Percentiles rank a stretch among this genome's conserved stretches.
These are phyloP conservation scores for Ceratocystis cubensis DNA, from an alignment of 2,329 filamentous ascomycete species.

Conservation along the genomic window DNA sequence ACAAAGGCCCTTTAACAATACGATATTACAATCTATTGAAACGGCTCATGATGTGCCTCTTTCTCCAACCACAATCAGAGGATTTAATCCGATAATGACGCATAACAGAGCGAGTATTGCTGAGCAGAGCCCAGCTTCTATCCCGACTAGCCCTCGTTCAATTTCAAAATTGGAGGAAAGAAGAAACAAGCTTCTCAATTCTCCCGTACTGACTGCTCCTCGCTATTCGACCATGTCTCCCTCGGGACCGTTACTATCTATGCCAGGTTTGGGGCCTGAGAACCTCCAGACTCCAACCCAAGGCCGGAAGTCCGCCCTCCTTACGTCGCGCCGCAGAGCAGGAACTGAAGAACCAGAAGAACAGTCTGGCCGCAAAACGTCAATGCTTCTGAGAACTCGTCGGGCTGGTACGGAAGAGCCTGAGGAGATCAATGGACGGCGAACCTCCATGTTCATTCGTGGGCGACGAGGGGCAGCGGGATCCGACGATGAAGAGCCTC, in stretches of 20 bases:
- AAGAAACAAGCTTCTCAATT: slow-evolving; percentile 36
- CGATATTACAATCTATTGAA: slow-evolving; percentile 18
- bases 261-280: slow-evolving; percentile 14
- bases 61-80: slow-evolving; percentile 37
- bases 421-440: slow-evolving; percentile 34
- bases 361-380: slow-evolving; percentile 31
- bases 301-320: slow-evolving; percentile 42
- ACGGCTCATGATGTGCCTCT: slow-evolving; percentile 25
- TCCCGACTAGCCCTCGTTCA: slow-evolving; percentile 36
- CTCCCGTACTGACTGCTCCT: slow-evolving; percentile 36
- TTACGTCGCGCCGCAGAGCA: slow-evolving; percentile 36
- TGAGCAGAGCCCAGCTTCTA: slow-evolving; percentile 32
- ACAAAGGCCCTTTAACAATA: slow-evolving; percentile 22
- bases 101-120: slow-evolving; percentile 34
- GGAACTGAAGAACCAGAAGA: slow-evolving; percentile 41
- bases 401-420: slow-evolving; percentile 36
- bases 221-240: slow-evolving; percentile 30
- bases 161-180: slow-evolving; percentile 43
- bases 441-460: slow-evolving; percentile 38
- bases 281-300: slow-evolving; percentile 5
- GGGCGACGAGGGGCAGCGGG: slow-evolving; percentile 36
- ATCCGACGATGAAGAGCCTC: slow-evolving; percentile 33
- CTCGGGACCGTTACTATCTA: slow-evolving; percentile 34
- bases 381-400: slow-evolving; percentile 34
- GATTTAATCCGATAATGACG: slow-evolving; percentile 28